Conservation (phyloP, 2,329 filamentous ascomycete species). For the Leptographium radiaticola region DNA sequence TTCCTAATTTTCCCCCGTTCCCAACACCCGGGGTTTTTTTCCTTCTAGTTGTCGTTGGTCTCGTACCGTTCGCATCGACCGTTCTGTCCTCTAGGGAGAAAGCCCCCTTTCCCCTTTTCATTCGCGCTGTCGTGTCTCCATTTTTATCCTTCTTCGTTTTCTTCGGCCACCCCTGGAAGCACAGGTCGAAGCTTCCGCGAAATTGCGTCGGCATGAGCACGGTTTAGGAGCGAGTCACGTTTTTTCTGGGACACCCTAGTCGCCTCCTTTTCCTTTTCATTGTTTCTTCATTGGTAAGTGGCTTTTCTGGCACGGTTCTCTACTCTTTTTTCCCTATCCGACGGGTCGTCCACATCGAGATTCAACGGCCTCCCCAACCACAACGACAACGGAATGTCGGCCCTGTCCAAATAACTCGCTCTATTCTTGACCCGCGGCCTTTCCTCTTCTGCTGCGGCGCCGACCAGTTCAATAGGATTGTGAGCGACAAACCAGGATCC, state of each 20-base stretch:
- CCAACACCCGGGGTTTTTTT: neutral
- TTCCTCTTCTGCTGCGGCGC: conserved; percentile 3
- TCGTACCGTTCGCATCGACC: neutral
- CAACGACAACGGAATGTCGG: neutral
- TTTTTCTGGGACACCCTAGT: neutral
- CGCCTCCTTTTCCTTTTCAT: conserved; percentile 1
- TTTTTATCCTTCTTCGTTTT: neutral
- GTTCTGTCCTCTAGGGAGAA: neutral
- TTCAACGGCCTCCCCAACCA: neutral
- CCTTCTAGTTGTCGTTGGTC: neutral
- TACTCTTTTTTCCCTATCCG: conserved; percentile 1
- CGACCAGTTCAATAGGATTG: conserved; percentile 2
- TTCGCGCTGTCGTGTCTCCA: neutral
- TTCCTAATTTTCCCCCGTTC: neutral
- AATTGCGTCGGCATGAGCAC: neutral
- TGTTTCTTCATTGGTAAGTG: neutral
- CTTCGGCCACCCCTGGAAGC: neutral
- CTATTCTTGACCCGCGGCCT: neutral
- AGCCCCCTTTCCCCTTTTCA: neutral
- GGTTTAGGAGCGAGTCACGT: neutral
- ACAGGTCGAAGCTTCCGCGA: conserved; percentile 2
- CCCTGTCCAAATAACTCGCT: neutral
- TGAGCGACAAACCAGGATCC: neutral
- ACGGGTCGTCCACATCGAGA: neutral
- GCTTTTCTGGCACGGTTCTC: conserved; percentile 1